phyloP scores from a whole-genome alignment of 371 early-diverging fungal genomes.

The Amoeboaphelidium occidentale region DNA sequence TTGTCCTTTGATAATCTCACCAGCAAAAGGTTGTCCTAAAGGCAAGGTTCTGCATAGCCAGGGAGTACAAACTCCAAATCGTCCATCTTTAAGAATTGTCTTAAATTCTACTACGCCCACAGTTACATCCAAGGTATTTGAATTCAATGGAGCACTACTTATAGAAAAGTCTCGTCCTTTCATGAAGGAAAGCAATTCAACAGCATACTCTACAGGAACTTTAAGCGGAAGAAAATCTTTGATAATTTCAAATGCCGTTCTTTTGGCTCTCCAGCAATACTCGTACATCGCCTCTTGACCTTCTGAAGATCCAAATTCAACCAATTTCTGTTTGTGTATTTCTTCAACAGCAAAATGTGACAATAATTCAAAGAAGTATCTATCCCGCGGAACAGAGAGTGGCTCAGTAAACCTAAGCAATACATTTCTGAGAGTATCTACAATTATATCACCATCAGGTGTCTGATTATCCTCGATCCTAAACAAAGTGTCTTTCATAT shows the following conservation, averaged over 20 bases:
- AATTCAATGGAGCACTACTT: slow-evolving; percentile 27
- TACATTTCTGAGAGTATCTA: no score
- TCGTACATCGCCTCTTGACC: slow-evolving; percentile 66
- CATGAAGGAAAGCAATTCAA: slow-evolving; percentile 55
- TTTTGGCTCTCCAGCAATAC: slow-evolving; percentile 47
- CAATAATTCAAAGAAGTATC: slow-evolving; percentile 69
- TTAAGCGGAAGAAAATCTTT: slow-evolving; percentile 58
- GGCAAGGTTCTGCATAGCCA: no score
- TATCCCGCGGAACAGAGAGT: slow-evolving; percentile 53
- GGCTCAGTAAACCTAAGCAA: no score
- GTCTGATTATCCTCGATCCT: no score
- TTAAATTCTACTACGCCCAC: slow-evolving; percentile 65
- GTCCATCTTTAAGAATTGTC: slow-evolving; percentile 36
- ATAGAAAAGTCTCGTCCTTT: slow-evolving; percentile 65
- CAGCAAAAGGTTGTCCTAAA: no score
- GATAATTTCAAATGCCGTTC: slow-evolving; percentile 57
- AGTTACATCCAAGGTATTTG: slow-evolving; percentile 31
- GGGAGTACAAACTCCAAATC: slow-evolving; percentile 55
- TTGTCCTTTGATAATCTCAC: no score
- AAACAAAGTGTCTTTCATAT: no score
- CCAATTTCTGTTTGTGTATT: slow-evolving; percentile 44
- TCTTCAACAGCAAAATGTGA: slow-evolving; percentile 43
- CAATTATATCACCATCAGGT: no score
- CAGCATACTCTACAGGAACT: slow-evolving; percentile 47
- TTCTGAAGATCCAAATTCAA: slow-evolving; percentile 43